Evolutionary conservation across 768 basidiomycete genomes (phyloP).

Genomic region (Hericium rajendrae): DNA sequence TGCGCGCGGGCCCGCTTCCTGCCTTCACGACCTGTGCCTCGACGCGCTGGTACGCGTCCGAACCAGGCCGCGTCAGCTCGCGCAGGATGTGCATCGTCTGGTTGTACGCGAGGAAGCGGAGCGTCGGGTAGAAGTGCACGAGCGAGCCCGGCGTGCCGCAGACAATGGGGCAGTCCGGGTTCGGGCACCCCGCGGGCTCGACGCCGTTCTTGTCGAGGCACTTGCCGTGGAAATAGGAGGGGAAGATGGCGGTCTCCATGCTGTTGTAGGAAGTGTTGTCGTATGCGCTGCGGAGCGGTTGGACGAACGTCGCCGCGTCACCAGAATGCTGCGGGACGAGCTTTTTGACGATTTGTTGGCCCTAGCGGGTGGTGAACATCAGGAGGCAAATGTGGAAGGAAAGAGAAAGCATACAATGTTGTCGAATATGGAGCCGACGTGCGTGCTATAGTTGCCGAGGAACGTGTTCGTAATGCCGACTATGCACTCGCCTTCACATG

Average conservation of each 20-base stretch:
- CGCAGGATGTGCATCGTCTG: conserved; percentile 27
- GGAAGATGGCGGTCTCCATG: conserved; percentile 54
- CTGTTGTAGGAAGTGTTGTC: conserved; percentile 30
- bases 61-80: conserved; percentile 27
- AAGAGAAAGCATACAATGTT: conserved; percentile 30
- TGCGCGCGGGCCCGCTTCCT: conserved; percentile 13
- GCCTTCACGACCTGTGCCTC: conserved; percentile 33
- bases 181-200: conserved; percentile 64
- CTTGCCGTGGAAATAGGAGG: conserved; percentile 68
- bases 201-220: conserved; percentile 43
- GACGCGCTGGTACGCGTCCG: conserved; percentile 32
- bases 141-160: conserved; percentile 80
- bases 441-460: conserved; percentile 36
- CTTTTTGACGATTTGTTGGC: conserved; percentile 23
- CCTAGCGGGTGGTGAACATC: conserved; percentile 22
- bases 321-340: conserved; percentile 24
- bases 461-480: conserved; percentile 47
- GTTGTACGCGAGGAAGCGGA: conserved; percentile 42
- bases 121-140: conserved; percentile 50
- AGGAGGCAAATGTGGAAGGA: conserved; percentile 2
- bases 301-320: conserved; percentile 25
- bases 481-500: conserved; percentile 69
- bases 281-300: conserved; percentile 40
- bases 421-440: conserved; percentile 29
- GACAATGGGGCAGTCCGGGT: conserved; percentile 68